Evolutionary conservation across 129 eudicot species (phyloP).

Genomic region (Solidago caesia): DNA sequence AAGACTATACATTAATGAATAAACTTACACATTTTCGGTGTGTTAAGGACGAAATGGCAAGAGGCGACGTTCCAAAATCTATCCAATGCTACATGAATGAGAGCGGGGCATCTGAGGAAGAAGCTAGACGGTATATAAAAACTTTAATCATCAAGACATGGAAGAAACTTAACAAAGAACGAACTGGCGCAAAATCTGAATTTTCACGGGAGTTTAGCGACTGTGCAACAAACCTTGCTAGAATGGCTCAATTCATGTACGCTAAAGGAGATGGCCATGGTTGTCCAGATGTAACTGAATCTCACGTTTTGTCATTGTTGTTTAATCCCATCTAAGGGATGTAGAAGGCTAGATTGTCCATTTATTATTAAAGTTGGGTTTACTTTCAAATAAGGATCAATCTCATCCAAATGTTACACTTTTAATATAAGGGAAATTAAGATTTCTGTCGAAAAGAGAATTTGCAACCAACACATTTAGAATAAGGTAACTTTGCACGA

Average conservation of each 20-base stretch:
- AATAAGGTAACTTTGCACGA: too few relatives aligned
- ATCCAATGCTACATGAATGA: constrained; percentile 45
- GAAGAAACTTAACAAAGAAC: constrained; percentile 2
- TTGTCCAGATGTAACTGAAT: background rate
- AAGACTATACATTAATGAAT: background rate
- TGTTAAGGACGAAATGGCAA: constrained; percentile 32
- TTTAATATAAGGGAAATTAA: too few relatives aligned
- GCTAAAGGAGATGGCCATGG: constrained; percentile 20
- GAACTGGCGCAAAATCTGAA: constrained; percentile 26
- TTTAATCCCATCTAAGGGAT: constrained; percentile 11
- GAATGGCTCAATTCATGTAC: constrained; percentile 31
- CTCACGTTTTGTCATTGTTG: constrained; percentile 12
- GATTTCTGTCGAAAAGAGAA: too few relatives aligned
- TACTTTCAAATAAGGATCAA: too few relatives aligned
- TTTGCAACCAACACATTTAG: too few relatives aligned
- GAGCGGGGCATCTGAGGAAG: constrained; percentile 36
- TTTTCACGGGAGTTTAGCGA: background rate
- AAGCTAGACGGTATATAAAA: constrained; percentile 34
- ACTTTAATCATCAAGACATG: background rate
- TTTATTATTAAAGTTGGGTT: too few relatives aligned
- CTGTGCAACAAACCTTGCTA: constrained; percentile 20
- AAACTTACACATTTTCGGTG: background rate
- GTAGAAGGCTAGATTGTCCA: too few relatives aligned
- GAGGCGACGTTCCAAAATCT: constrained; percentile 42
- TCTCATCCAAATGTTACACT: too few relatives aligned